These are phyloP conservation scores for Colletotrichum navitas DNA, from an alignment of 2,329 filamentous ascomycete genomes.

Conservation along the genomic window DNA sequence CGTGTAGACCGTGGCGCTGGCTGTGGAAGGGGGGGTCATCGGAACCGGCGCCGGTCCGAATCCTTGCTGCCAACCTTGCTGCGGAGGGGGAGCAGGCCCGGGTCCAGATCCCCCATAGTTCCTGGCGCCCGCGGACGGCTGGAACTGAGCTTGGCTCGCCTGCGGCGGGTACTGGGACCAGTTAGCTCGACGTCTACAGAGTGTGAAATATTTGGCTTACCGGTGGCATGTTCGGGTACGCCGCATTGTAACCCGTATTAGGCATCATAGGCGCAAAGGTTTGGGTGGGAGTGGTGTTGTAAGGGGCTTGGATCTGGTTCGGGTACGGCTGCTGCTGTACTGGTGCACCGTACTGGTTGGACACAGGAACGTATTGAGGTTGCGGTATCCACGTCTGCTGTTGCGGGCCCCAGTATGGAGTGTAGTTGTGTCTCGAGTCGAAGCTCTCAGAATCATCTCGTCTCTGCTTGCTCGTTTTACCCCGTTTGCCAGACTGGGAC, in stretches of 20 bases:
- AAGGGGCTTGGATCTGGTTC: conserved; percentile 61
- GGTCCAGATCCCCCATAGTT: conserved; percentile 53
- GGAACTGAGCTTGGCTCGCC: conserved; percentile 42
- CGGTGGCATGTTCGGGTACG: conserved; percentile 60
- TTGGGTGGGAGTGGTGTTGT: conserved; percentile 56
- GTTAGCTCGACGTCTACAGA: conserved; percentile 6
- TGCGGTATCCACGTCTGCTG: conserved; percentile 69
- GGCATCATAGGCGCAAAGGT: conserved; percentile 58
- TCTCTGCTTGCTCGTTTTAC: conserved; percentile 73
- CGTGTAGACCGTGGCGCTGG: conserved; percentile 46
- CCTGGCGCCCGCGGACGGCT: conserved; percentile 48
- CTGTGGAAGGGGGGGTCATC: conserved; percentile 45
- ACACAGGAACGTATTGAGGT: conserved; percentile 65
- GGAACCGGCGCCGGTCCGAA: conserved; percentile 49
- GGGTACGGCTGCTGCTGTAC: conserved; percentile 62
- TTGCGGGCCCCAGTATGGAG: conserved; percentile 72
- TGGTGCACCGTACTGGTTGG: conserved; percentile 55
- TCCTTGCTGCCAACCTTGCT: conserved; percentile 54
- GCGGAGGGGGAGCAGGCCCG: conserved; percentile 47
- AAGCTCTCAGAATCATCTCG: conserved; percentile 75
- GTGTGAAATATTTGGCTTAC: conserved; percentile 53
- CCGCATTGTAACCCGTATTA: conserved; percentile 55
- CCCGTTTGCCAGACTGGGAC: conserved; percentile 76
- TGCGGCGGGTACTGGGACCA: conserved; percentile 42
- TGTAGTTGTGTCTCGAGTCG: conserved; percentile 76